These are phyloP conservation scores for Boletus pseudo-olivaceus DNA, from an alignment of 768 basidiomycete genomes.

Conservation along the genomic window DNA sequence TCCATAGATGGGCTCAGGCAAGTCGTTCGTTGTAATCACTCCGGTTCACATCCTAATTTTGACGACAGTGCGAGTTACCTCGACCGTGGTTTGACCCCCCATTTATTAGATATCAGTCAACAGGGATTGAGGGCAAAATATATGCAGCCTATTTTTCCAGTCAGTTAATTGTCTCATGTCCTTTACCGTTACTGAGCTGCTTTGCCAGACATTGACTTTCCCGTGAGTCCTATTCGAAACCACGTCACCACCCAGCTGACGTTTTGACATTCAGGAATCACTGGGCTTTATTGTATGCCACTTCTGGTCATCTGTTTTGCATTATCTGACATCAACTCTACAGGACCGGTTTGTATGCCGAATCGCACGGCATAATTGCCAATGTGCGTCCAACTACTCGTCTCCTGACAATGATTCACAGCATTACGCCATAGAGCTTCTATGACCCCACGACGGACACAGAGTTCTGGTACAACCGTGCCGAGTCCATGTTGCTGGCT, in stretches of 20 bases:
- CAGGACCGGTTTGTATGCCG: slow-evolving; percentile 87
- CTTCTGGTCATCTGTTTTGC: not conserved
- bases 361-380: slow-evolving; percentile 88
- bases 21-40: slow-evolving; percentile 11
- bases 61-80: slow-evolving; percentile 74
- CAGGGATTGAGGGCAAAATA: slow-evolving; percentile 85
- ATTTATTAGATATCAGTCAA: slow-evolving; percentile 75
- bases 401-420: not conserved
- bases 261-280: slow-evolving; percentile 61
- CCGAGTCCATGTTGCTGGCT: slow-evolving; percentile 59
- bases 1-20: slow-evolving; percentile 86
- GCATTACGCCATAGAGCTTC: slow-evolving; percentile 57
- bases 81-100: slow-evolving; percentile 80
- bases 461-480: slow-evolving; percentile 71
- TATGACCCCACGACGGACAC: slow-evolving; percentile 66
- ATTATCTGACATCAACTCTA: not conserved
- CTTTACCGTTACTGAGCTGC: not conserved
- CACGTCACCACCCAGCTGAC: not conserved
- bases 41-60: slow-evolving; percentile 1
- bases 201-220: slow-evolving; percentile 74
- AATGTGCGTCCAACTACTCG: slow-evolving; percentile 50
- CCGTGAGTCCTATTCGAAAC: slow-evolving; percentile 53
- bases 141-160: slow-evolving; percentile 86
- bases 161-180: slow-evolving; percentile 40
- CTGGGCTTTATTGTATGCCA: slow-evolving; percentile 75